These are phyloP conservation scores for Russula sp. DNA, from an alignment of 768 basidiomycete genomes.

Conservation along the genomic window DNA sequence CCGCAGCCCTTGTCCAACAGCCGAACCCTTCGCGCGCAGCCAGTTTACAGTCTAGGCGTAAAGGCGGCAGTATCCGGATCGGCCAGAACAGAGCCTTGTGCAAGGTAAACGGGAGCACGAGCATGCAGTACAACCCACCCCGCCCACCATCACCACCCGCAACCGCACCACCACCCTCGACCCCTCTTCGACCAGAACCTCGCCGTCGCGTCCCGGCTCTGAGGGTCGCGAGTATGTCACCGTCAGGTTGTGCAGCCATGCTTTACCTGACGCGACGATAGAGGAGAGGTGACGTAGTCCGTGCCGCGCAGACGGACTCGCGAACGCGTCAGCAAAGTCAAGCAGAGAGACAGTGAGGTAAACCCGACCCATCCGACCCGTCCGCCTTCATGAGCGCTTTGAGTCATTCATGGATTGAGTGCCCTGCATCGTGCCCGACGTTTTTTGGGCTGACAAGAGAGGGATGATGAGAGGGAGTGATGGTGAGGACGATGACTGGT, in stretches of 20 bases:
- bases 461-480: too few relatives aligned
- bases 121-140: slow-evolving; percentile 84
- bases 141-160: too few relatives aligned
- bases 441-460: too few relatives aligned
- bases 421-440: too few relatives aligned
- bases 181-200: slow-evolving; percentile 47
- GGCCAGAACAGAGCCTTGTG: too few relatives aligned
- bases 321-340: slow-evolving; percentile 85
- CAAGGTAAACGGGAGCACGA: slow-evolving; percentile 87
- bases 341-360: too few relatives aligned
- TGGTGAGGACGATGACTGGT: too few relatives aligned
- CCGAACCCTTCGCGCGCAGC: slow-evolving; percentile 79
- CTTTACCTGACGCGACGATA: slow-evolving; percentile 50
- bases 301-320: slow-evolving; percentile 87
- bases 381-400: slow-evolving; percentile 85
- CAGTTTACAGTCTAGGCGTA: slow-evolving; percentile 82
- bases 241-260: slow-evolving; percentile 37
- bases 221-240: slow-evolving; percentile 46
- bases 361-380: slow-evolving; percentile 96
- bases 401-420: too few relatives aligned
- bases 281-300: slow-evolving; percentile 79
- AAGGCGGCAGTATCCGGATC: slow-evolving; percentile 81
- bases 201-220: slow-evolving; percentile 64
- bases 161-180: slow-evolving; percentile 30
- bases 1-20: slow-evolving; percentile 58